Evolutionary conservation across 179 eudicot species (phyloP), one percentile per base, ranked within the genome.

Genomic region (Silene coronaria): DNA sequence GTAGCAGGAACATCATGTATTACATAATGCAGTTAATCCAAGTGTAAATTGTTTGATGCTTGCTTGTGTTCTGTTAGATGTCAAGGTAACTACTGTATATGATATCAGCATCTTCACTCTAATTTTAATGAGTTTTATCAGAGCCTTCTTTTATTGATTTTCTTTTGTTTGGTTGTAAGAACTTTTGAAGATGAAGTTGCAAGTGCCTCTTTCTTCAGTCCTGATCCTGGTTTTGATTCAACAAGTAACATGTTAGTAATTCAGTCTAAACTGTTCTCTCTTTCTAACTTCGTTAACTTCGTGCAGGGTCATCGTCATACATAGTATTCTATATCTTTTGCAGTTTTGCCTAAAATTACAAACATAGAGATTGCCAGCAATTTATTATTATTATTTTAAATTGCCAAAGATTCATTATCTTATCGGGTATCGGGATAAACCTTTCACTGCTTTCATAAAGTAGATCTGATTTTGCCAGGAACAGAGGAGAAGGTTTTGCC

Each of bases 171-270:
- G 3, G 3, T 19, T 12, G 16, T 28, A 81, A 79, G 79, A 72
- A 77, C 70, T 62, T 53, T 91, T 89, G 97, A 86, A 81, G 89
- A 79, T 80, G 79, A 82, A 64, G 71, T 77, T 61, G 79, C 77
- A 79, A 63, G 72, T 81, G 62, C 62, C 81, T 62, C 73, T 88
- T 67, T 66, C 87, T 75, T 82, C 71, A 58, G 78, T 93, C 75
- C 48, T 87, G 74, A 64, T 79, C 82, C 75, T 84, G 75, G 67
- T 82, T 66, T 80, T 76, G 83, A 60, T 83, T 82, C 87, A 79
- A 77, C 84, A 81, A 19, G 78, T 73, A 75, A 73, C 76, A 71
- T 89, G 93, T 93, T 63, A 85, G 97, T 84, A 51, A 67, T 79
- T 51, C 12, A 13, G 58, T 57, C 70, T 60, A 72, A 16, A 12